Percentiles rank a stretch among this genome's conserved stretches.
These are phyloP conservation scores for Marchantia paleacea DNA, from an alignment of 225 moss, liverwort and hornwort species.

Conservation along the genomic window DNA sequence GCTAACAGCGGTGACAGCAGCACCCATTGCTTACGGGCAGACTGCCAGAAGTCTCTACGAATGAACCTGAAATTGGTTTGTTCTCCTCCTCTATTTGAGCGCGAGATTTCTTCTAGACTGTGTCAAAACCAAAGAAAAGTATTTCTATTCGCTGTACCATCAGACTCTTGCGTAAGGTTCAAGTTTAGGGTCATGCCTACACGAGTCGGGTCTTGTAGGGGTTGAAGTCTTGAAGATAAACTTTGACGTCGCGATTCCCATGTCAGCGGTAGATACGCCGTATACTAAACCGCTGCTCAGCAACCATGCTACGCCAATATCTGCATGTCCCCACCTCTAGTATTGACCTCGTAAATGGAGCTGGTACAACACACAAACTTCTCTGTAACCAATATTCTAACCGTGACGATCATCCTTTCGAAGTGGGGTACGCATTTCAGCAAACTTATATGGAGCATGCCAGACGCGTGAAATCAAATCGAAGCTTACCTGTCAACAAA, in stretches of 20 bases:
- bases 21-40: not conserved
- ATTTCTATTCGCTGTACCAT: not conserved
- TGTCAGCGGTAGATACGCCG: not conserved
- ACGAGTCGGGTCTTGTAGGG: not conserved
- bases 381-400: no score
- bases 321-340: not conserved
- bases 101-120: no score
- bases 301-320: not conserved
- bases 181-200: not conserved
- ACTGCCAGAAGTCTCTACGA: not conserved
- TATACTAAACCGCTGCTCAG: not conserved
- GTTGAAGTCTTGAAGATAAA: not conserved
- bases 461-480: no score
- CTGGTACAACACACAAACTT: no score
- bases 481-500: no score
- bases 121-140: not conserved
- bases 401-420: no score
- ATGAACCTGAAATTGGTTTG: not conserved
- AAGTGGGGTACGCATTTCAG: no score
- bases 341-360: no score
- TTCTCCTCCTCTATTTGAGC: not conserved
- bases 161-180: not conserved
- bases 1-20: conserved; percentile 15
- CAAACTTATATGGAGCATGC: no score
- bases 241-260: not conserved